Evolutionary conservation across 495 filamentous ascomycete genomes (phyloP), one percentile per base, ranked within the genome.

Genomic region (Bombardia bombarda): DNA sequence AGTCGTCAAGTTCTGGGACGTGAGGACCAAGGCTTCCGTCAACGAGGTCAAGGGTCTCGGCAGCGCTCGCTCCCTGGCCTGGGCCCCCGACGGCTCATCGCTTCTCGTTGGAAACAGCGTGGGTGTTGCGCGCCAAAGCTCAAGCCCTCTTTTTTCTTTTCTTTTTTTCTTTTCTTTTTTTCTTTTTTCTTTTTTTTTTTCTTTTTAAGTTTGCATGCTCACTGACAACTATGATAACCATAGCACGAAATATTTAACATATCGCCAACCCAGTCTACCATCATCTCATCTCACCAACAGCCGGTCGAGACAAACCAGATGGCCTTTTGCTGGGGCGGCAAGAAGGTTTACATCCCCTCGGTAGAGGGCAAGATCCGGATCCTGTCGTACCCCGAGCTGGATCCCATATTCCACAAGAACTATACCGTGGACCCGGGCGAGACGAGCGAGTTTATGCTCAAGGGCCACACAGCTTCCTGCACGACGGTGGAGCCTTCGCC

Each of bases 1-100:
- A 1, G 82, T 83, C 13, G 84, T 94, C 46, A 79, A 84, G 46
- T 80, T 98, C 50, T 98, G 92, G 92, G 93, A 98, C 46, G 87
- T 94, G 14, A 75, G 89, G 49, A 86, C 77, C 18, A 90, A 87
- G 61, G 61, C 70, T 4, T 86, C 84, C 41, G 75, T 86, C 26
- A 88, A 86, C 51, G 84, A 84, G 46, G 69, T 90, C 2, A 86
- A 85, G 58, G 77, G 85, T n/a, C 80, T 82, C 24, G 87, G 87
- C 6, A 83, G 85, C 57, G 84, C 87, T 7, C 86, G 93, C 47
- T 85, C 80, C 12, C 68, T 95, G 40, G 83, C 82, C 5, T 98
- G 92, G 89, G 78, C 75, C 40, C 88, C 88, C n/a, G 84, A 92
- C 56, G 93, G 93, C 3, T 77, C 70, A 33, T 80, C 78, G 36